Evolutionary conservation across 2,329 filamentous ascomycete genomes (phyloP), one percentile per base, ranked within the genome.

Genomic region (Pseudopyrenochaeta lycopersici): DNA sequence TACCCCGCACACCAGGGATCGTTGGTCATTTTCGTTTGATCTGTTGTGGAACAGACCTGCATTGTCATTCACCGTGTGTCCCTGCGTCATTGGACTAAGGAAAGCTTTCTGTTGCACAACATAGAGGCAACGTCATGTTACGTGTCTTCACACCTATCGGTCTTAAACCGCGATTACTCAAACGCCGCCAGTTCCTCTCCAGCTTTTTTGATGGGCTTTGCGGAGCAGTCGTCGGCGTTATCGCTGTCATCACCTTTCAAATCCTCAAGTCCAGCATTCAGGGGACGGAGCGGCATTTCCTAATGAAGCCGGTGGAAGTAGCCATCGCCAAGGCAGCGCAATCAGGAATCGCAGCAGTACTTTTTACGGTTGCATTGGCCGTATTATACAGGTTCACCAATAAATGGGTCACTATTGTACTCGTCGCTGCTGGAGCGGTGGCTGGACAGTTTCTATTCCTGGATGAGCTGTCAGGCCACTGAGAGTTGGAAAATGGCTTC

Each of bases 201-300:
- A 62, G 60, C 41, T 74, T 74, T 53, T 72, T 72, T 57, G 69
- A 73, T 54, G 69, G 70, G 7, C 64, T 74, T 17, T 72, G 68
- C 47, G 70, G 64, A 33, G 54, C 70, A 9, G 68, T 73, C 18
- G 64, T 73, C 43, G 70, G 70, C 31, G 69, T 71, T 31, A 74
- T 74, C 41, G 69, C 66, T 41, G 62, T 72, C 42, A 70, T 71
- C 46, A 62, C 64, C 14, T 56, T 62, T 32, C 63, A 73, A 46
- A 70, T 73, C 54, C 59, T 73, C 30, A 67, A 67, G 49, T 63
- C 67, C 12, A 66, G 66, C 43, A 59, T 72, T 29, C 52, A 66
- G 36, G 68, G 67, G 20, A 49, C 54, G 14, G 50, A 49, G 41
- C 33, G 50, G 44, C 45, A 54, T 53, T 54, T 57, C 27, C 15